Conservation (phyloP, 371 early-diverging fungal genomes). For the Lichtheimia corymbifera region DNA sequence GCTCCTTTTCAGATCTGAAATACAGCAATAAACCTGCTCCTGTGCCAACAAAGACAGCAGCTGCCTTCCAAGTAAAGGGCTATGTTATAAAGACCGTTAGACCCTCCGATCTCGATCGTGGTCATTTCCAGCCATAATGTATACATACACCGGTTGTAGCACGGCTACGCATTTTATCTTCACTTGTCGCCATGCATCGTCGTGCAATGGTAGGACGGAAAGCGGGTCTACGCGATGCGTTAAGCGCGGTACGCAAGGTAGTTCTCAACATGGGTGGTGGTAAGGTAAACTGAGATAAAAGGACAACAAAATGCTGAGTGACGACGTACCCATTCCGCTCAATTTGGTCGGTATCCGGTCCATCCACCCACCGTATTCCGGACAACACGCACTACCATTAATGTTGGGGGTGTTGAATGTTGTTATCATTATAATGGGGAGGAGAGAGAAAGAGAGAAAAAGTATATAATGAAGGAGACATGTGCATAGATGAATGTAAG, state of each 20-base stretch:
- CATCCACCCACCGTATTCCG: too few relatives aligned
- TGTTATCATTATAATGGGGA: too few relatives aligned
- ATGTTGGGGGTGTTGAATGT: too few relatives aligned
- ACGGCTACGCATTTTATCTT: conserved; percentile 11
- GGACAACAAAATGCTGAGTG: neutral
- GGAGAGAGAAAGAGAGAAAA: too few relatives aligned
- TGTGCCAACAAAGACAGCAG: conserved; percentile 57
- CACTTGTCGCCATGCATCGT: conserved; percentile 6
- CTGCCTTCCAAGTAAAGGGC: conserved; percentile 51
- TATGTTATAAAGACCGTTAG: conserved; percentile 4
- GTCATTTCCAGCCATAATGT: neutral
- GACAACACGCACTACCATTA: too few relatives aligned
- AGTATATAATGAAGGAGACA: too few relatives aligned
- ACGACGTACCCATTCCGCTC: too few relatives aligned
- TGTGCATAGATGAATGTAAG: too few relatives aligned
- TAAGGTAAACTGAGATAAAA: neutral
- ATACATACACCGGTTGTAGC: conserved; percentile 18
- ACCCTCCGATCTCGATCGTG: neutral
- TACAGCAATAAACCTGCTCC: conserved; percentile 64
- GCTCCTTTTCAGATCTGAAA: conserved; percentile 66
- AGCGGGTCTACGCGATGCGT: neutral
- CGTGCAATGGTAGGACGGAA: neutral
- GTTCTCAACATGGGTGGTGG: neutral
- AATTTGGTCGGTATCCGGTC: too few relatives aligned
- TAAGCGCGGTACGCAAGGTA: neutral